A percentile compares a stretch with the other conserved stretches of the same genome.
Conservation (phyloP, 2,329 filamentous ascomycete genomes). For the Lecanoromycetidae sp. region DNA sequence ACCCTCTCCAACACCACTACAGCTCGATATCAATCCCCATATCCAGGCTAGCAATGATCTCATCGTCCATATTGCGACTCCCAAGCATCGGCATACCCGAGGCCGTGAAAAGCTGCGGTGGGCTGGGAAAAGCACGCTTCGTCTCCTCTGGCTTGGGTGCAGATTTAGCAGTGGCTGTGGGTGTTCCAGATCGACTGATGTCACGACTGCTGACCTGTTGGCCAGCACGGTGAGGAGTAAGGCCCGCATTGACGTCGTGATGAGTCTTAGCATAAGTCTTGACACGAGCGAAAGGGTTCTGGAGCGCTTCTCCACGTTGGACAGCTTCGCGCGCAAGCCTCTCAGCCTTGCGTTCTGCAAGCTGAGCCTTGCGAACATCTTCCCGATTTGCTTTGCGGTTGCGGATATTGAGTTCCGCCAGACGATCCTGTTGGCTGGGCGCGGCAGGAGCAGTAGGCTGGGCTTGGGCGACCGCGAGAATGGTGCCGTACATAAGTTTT, state of each 20-base stretch:
- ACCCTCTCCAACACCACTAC: constrained; percentile 26
- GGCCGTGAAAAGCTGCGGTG: constrained; percentile 33
- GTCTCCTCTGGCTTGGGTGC: constrained; percentile 41
- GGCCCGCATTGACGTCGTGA: constrained; percentile 46
- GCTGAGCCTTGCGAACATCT: constrained; percentile 77
- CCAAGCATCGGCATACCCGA: constrained; percentile 54
- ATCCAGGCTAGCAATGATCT: constrained; percentile 80
- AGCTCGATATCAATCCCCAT: constrained; percentile 88
- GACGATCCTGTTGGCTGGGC: constrained; percentile 62
- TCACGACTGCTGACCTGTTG: constrained; percentile 32
- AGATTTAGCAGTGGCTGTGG: constrained; percentile 41
- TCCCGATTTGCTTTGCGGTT: constrained; percentile 80
- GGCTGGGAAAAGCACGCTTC: neutral
- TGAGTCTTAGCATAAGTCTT: constrained; percentile 57
- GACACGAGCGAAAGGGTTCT: constrained; percentile 45
- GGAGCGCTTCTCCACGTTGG: constrained; percentile 50
- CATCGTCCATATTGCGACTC: constrained; percentile 73
- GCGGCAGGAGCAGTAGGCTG: constrained; percentile 33
- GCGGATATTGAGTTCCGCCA: constrained; percentile 70
- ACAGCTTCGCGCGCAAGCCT: constrained; percentile 33
- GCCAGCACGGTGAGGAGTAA: constrained; percentile 16
- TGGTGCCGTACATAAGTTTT: constrained; percentile 62
- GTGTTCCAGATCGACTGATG: constrained; percentile 36
- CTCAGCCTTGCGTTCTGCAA: constrained; percentile 54
- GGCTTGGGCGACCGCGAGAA: constrained; percentile 41